These are phyloP conservation scores for Hura crepitans DNA, from an alignment of 441 rosid species.

Conservation along the genomic window DNA sequence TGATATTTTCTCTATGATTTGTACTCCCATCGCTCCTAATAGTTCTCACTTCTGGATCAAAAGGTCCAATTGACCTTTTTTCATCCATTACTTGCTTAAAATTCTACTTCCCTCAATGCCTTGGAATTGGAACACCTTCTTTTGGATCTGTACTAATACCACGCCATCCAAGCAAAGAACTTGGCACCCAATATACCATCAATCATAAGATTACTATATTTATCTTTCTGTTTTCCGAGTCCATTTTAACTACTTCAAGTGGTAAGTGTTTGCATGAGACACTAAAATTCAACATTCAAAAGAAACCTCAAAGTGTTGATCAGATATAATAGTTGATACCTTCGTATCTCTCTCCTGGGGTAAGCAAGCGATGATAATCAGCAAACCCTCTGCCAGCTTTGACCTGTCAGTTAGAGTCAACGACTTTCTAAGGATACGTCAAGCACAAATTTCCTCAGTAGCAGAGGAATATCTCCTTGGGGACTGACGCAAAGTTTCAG, in stretches of 20 bases:
- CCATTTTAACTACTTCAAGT: neutral
- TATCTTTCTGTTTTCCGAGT: too few relatives aligned
- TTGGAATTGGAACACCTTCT: conserved; percentile 4
- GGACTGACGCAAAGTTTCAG: neutral
- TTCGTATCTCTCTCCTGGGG: conserved; percentile 67
- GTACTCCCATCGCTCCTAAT: neutral
- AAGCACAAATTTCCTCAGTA: neutral
- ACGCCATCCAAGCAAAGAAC: neutral
- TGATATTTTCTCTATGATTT: neutral
- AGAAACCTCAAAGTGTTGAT: neutral
- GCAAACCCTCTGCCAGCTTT: conserved; percentile 57
- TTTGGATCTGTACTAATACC: neutral
- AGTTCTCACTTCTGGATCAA: neutral
- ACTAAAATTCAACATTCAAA: too few relatives aligned
- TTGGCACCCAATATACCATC: neutral
- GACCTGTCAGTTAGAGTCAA: conserved; percentile 39
- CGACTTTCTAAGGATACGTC: conserved; percentile 4
- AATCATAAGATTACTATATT: too few relatives aligned
- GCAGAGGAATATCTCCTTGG: conserved; percentile 1
- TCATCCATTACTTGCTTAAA: neutral
- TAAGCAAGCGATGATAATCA: conserved; percentile 75
- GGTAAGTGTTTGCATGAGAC: neutral
- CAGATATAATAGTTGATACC: conserved; percentile 40
- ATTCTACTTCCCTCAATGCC: neutral
- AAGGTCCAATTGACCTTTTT: neutral